These are phyloP conservation scores for Hypoxylon sp. DNA, from an alignment of 2,329 filamentous ascomycete species.

Conservation along the genomic window DNA sequence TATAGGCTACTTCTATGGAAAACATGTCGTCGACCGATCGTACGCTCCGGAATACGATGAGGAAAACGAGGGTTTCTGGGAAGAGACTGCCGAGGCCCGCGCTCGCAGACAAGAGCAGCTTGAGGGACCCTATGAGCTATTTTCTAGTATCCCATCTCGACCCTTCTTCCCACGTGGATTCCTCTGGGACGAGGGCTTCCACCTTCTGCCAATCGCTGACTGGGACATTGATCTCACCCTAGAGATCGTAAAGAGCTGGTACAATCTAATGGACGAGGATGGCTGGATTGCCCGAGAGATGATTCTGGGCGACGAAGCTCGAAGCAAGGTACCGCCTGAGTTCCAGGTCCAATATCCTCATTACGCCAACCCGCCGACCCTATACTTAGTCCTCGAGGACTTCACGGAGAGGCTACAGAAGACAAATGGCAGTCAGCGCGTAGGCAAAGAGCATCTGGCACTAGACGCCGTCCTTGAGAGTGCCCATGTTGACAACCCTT, in stretches of 20 bases:
- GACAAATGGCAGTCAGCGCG: slow-evolving; percentile 63
- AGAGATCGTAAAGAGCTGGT: slow-evolving; percentile 95
- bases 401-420: slow-evolving; percentile 84
- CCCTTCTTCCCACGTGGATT: slow-evolving; percentile 98
- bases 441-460: slow-evolving; percentile 61
- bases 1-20: slow-evolving; percentile 94
- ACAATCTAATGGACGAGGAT: slow-evolving; percentile 94
- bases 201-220: slow-evolving; percentile 89
- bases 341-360: slow-evolving; percentile 98
- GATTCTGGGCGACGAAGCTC: slow-evolving; percentile 90
- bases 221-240: slow-evolving; percentile 92
- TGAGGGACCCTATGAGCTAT: slow-evolving; percentile 89
- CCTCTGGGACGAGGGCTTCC: slow-evolving; percentile 98
- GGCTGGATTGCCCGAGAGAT: slow-evolving; percentile 98
- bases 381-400: slow-evolving; percentile 89
- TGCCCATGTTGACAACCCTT: slow-evolving; percentile 74
- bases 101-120: slow-evolving; percentile 75
- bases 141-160: slow-evolving; percentile 90
- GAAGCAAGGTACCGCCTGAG: slow-evolving; percentile 92
- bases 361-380: slow-evolving; percentile 95
- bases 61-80: slow-evolving; percentile 95
- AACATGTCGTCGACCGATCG: slow-evolving; percentile 89
- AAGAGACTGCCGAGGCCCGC: slow-evolving; percentile 86
- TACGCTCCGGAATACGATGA: slow-evolving; percentile 95
- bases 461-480: slow-evolving; percentile 66